Conservation (phyloP, 2,329 filamentous ascomycete species). For the Elsinoe necatrix region DNA sequence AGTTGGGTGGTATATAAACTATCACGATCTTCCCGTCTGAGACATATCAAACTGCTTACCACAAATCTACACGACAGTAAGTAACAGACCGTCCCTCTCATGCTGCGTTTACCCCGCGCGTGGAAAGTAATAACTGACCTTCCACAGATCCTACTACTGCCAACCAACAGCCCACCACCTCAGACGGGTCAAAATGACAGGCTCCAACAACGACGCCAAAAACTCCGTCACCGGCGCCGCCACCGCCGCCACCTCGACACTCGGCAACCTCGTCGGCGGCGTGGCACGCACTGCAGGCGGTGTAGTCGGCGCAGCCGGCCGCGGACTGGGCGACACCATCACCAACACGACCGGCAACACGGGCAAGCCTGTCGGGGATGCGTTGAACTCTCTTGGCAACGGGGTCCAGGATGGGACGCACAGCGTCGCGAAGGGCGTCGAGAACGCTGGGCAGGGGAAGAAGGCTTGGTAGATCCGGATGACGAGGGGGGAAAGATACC, state of each 20-base stretch:
- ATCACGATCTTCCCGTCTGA: background rate
- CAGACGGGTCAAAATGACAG: background rate
- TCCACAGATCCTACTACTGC: no score
- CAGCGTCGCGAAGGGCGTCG: conserved; percentile 37
- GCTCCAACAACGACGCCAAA: conserved; percentile 25
- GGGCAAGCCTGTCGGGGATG: conserved; percentile 34
- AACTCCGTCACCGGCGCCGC: conserved; percentile 42
- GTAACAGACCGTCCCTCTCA: no score
- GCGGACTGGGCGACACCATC: conserved; percentile 38
- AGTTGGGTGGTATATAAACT: conserved; percentile 4
- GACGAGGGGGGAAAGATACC: background rate
- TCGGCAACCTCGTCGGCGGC: conserved; percentile 49
- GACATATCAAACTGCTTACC: background rate
- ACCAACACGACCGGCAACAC: conserved; percentile 38
- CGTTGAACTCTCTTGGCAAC: conserved; percentile 35
- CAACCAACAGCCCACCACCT: background rate
- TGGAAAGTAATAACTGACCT: no score
- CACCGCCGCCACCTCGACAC: conserved; percentile 47
- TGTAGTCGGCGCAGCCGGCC: conserved; percentile 41
- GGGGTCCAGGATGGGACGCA: conserved; percentile 39
- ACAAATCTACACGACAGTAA: no score
- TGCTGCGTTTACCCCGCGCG: no score
- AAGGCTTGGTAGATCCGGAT: conserved; percentile 22
- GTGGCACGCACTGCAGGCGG: conserved; percentile 46
- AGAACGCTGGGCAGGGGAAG: conserved; percentile 41